Evolutionary conservation across 2,329 filamentous ascomycete species (phyloP).

Genomic region (Aspergillus fumigatiaffinis): DNA sequence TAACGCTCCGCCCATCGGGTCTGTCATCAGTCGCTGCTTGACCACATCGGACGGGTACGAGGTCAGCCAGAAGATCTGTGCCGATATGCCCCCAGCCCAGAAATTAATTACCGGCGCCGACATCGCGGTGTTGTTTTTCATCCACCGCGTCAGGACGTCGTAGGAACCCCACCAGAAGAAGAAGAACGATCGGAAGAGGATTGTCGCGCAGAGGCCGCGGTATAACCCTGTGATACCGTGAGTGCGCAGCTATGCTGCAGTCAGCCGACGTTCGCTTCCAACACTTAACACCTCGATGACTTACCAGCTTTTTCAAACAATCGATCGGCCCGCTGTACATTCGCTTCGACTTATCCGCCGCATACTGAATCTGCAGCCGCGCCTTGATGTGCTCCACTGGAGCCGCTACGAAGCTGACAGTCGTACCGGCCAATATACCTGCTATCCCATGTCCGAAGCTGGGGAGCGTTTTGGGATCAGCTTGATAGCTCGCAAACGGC

Average conservation of each 20-base stretch:
- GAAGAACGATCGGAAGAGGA: conserved; percentile 89
- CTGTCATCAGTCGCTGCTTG: conserved; percentile 97
- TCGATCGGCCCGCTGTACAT: conserved; percentile 85
- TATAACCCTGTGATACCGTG: conserved; percentile 81
- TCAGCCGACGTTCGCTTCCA: background rate
- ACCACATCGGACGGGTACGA: conserved; percentile 90
- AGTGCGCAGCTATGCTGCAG: conserved; percentile 33
- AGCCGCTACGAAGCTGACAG: conserved; percentile 87
- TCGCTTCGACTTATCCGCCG: conserved; percentile 69
- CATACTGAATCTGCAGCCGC: conserved; percentile 89
- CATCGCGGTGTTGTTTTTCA: conserved; percentile 65
- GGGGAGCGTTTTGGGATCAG: conserved; percentile 56
- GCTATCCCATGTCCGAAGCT: conserved; percentile 80
- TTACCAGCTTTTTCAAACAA: conserved; percentile 63
- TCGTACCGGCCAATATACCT: conserved; percentile 79
- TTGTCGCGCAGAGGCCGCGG: conserved; percentile 77
- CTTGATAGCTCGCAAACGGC: conserved; percentile 32
- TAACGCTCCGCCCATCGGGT: conserved; percentile 70
- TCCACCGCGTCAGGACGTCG: conserved; percentile 69
- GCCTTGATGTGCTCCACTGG: conserved; percentile 96
- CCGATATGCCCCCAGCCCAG: conserved; percentile 90
- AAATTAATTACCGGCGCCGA: conserved; percentile 85
- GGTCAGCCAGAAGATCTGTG: conserved; percentile 91
- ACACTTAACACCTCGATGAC: conserved; percentile 8
- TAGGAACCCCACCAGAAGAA: conserved; percentile 99